Conservation (phyloP, 2,329 filamentous ascomycete species). For the Fusarium chuoi region DNA sequence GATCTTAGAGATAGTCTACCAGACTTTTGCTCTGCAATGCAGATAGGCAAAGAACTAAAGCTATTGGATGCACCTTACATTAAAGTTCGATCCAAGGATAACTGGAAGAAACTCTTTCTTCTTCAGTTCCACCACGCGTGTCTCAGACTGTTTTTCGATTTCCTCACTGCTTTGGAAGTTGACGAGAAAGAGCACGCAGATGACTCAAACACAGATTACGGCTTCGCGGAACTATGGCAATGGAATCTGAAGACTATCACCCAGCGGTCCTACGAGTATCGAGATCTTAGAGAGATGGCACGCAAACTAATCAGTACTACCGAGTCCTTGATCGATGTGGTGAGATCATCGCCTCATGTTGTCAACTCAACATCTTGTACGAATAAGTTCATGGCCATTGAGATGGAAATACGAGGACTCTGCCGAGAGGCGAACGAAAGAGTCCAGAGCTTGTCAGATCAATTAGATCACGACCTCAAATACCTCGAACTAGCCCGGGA, state of each 20-base stretch:
- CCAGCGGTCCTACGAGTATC: accelerated
- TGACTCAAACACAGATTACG: accelerated
- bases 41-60: accelerated
- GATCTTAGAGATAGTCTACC: accelerated
- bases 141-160: accelerated
- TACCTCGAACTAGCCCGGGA: accelerated
- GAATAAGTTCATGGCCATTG: background rate
- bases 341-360: accelerated
- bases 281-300: background rate
- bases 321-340: background rate
- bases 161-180: background rate
- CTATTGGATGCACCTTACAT: background rate
- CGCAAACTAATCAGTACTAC: accelerated
- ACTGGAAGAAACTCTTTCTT: background rate
- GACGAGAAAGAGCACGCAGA: accelerated
- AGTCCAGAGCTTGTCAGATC: background rate
- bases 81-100: background rate
- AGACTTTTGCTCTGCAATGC: background rate
- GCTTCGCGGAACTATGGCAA: background rate
- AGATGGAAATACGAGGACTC: background rate
- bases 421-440: accelerated
- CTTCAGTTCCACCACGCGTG: background rate
- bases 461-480: accelerated
- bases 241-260: background rate
- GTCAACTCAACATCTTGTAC: accelerated